A percentile compares a stretch with the other conserved stretches of the same genome.
These are phyloP conservation scores for Cucurbita ficifolia DNA, from an alignment of 306 rosid species.

Conservation along the genomic window DNA sequence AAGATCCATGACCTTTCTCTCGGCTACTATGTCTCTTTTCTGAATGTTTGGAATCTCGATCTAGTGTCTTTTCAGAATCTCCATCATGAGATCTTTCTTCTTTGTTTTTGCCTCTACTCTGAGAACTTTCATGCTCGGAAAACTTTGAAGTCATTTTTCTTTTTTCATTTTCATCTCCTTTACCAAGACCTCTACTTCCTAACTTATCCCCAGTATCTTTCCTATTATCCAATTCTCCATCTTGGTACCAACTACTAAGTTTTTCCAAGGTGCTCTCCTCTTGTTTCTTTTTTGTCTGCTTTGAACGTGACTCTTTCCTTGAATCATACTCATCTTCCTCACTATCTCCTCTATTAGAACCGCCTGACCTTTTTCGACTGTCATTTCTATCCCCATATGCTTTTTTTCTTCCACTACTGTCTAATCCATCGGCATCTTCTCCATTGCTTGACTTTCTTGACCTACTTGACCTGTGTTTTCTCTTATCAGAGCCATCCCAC, in stretches of 20 bases:
- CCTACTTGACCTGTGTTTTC: slow-evolving; percentile 70
- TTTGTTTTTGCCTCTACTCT: slow-evolving; percentile 32
- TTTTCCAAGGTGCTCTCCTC: slow-evolving; percentile 91
- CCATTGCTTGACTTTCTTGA: slow-evolving; percentile 47
- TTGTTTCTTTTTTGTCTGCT: slow-evolving; percentile 59
- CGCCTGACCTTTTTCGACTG: slow-evolving; percentile 38
- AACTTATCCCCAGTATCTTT: slow-evolving; percentile 44
- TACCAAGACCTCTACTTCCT: slow-evolving; percentile 23
- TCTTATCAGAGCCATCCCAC: slow-evolving; percentile 59
- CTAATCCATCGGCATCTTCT: slow-evolving; percentile 51
- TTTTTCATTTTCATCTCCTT: slow-evolving; percentile 37
- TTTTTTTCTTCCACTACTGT: slow-evolving; percentile 50
- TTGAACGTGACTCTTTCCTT: slow-evolving; percentile 41
- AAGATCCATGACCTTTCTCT: slow-evolving; percentile 63
- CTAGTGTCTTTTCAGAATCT: slow-evolving; percentile 35
- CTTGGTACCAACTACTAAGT: slow-evolving; percentile 85
- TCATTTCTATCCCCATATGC: slow-evolving; percentile 40
- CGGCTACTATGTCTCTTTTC: slow-evolving; percentile 51
- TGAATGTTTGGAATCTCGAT: slow-evolving; percentile 41
- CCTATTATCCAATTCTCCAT: slow-evolving; percentile 65
- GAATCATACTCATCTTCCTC: slow-evolving; percentile 67
- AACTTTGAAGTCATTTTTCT: slow-evolving; percentile 36
- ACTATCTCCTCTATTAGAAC: slow-evolving; percentile 43
- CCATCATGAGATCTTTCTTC: slow-evolving; percentile 35
- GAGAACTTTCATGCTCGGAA: slow-evolving; percentile 38